Evolutionary conservation across 257 asterid genomes (phyloP).

Genomic region (Osmanthus fragrans): DNA sequence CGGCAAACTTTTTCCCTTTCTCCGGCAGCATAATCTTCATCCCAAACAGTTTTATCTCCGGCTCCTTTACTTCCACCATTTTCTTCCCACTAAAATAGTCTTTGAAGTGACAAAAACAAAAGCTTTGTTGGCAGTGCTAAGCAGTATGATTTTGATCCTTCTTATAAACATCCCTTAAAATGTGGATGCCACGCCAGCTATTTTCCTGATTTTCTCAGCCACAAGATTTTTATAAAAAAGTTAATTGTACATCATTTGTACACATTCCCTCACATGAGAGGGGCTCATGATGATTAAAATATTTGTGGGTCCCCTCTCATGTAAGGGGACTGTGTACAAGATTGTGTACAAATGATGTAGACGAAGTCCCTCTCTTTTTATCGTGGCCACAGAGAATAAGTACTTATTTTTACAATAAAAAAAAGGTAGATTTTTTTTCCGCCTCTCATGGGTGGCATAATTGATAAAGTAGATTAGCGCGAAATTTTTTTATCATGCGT

Average conservation of each 20-base stretch:
- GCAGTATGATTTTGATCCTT: slow-evolving; percentile 42
- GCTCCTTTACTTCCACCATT: slow-evolving; percentile 46
- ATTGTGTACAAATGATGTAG: too few species aligned
- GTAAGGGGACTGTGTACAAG: too few species aligned
- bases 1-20: slow-evolving; percentile 21
- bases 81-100: background rate
- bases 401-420: background rate
- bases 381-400: background rate
- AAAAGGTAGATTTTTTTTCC: too few species aligned
- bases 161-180: slow-evolving; percentile 16
- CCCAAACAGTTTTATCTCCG: slow-evolving; percentile 70
- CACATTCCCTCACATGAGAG: too few species aligned
- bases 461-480: too few species aligned
- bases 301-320: too few species aligned
- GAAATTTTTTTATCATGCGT: too few species aligned
- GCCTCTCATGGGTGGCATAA: too few species aligned
- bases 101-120: background rate
- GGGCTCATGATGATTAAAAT: too few species aligned
- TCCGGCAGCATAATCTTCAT: slow-evolving; percentile 66
- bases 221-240: slow-evolving; percentile 51
- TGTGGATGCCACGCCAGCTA: slow-evolving; percentile 64
- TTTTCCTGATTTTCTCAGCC: slow-evolving; percentile 52
- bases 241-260: too few species aligned
- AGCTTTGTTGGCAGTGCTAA: slow-evolving; percentile 52
- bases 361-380: too few species aligned